Evolutionary conservation across 75 land plant genomes (phyloP).

Genomic region (Ceratopteris richardii): DNA sequence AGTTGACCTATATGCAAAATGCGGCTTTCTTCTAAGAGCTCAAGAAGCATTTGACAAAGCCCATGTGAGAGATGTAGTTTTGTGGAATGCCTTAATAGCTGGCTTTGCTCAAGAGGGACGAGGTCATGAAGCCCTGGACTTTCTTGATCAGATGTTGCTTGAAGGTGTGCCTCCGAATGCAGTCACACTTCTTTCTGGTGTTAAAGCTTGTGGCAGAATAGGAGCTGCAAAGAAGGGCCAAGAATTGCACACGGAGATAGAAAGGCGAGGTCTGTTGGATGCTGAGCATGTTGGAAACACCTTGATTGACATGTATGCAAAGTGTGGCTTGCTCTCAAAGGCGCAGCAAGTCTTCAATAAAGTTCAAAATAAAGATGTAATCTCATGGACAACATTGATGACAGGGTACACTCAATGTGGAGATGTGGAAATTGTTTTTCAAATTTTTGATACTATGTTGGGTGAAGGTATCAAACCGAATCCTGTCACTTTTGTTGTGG

Average conservation of each 20-base stretch:
- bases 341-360: slow-evolving; percentile 14
- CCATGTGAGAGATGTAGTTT: slow-evolving; percentile 35
- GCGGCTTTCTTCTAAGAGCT: slow-evolving; percentile 36
- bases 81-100: slow-evolving; percentile 48
- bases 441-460: slow-evolving; percentile 17
- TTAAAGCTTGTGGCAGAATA: slow-evolving; percentile 15
- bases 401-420: slow-evolving; percentile 23
- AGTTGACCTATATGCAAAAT: slow-evolving; percentile 55
- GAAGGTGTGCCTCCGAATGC: slow-evolving; percentile 4
- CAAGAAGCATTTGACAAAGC: slow-evolving; percentile 22
- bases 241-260: slow-evolving; percentile 9
- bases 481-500: slow-evolving; percentile 34
- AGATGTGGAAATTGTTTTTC: slow-evolving; percentile 10
- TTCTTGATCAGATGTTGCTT: too few species aligned
- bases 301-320: slow-evolving; percentile 16
- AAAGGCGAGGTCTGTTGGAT: slow-evolving; percentile 6
- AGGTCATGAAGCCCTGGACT: slow-evolving; percentile 42
- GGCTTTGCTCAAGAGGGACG: slow-evolving; percentile 37
- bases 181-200: slow-evolving; percentile 11
- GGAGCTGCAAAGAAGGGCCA: slow-evolving; percentile 9
- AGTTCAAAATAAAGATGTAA: slow-evolving; percentile 5
- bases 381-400: slow-evolving; percentile 28
- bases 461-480: slow-evolving; percentile 31
- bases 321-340: slow-evolving; percentile 11
- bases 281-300: slow-evolving; percentile 11